Conservation (phyloP, 1,284 basidiomycete genomes). For the Inonotus hispidus region DNA sequence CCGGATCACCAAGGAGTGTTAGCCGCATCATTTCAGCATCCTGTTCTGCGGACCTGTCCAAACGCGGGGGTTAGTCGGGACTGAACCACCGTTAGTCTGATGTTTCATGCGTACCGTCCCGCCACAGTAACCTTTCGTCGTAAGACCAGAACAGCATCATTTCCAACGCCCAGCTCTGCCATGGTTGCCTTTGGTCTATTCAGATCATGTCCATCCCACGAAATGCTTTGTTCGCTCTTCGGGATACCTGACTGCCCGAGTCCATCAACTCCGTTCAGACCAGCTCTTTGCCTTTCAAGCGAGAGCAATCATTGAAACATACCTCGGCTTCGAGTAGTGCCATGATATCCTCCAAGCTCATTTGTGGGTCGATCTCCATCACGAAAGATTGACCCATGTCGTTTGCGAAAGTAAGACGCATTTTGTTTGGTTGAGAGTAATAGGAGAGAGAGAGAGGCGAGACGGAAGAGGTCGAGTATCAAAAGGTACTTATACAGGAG, state of each 20-base stretch:
- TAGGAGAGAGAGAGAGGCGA: neutral
- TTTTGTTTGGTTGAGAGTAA: constrained; percentile 29
- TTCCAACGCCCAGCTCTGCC: constrained; percentile 51
- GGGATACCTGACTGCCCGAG: constrained; percentile 61
- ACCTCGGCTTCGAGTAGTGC: constrained; percentile 90
- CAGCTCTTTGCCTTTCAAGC: neutral
- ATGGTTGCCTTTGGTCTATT: constrained; percentile 61
- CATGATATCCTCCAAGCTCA: constrained; percentile 86
- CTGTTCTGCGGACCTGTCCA: constrained; percentile 52
- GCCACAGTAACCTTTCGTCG: constrained; percentile 55
- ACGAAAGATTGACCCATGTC: constrained; percentile 72
- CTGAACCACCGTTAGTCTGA: neutral
- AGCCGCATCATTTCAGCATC: constrained; percentile 89
- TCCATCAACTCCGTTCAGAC: neutral
- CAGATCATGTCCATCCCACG: constrained; percentile 59
- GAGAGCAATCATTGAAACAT: constrained; percentile 25
- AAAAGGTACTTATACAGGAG: neutral
- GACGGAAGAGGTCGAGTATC: neutral
- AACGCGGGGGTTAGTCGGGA: constrained; percentile 4
- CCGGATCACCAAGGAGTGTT: constrained; percentile 80
- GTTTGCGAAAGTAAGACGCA: constrained; percentile 80
- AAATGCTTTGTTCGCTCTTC: constrained; percentile 63
- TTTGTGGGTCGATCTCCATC: constrained; percentile 81
- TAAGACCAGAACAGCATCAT: constrained; percentile 62
- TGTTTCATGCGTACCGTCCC: constrained; percentile 46